A percentile compares a stretch with the other conserved stretches of the same genome.
Evolutionary conservation across 2,329 filamentous ascomycete species (phyloP).

Genomic region (Xylaria multiplex): DNA sequence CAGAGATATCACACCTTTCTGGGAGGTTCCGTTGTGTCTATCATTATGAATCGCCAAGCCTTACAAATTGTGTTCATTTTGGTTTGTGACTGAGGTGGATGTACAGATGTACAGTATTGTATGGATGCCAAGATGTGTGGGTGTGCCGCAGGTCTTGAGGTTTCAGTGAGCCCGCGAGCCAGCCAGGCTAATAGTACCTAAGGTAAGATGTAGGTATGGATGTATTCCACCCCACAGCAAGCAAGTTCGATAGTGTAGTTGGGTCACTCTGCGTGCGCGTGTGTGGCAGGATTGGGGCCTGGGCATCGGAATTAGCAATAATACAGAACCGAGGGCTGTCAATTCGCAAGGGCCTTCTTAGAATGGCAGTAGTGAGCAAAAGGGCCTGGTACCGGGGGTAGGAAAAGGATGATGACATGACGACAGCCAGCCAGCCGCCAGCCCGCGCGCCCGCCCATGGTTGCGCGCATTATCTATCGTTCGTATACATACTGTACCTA

Average conservation of each 20-base stretch:
- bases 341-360: slow-evolving; percentile 29
- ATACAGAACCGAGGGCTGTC: neutral
- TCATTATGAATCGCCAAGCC: slow-evolving; percentile 44
- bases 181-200: neutral
- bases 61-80: slow-evolving; percentile 40
- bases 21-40: slow-evolving; percentile 20
- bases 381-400: neutral
- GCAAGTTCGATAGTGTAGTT: slow-evolving; percentile 16
- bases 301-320: slow-evolving; percentile 21
- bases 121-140: slow-evolving; percentile 32
- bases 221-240: slow-evolving; percentile 21
- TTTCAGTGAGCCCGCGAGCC: slow-evolving; percentile 17
- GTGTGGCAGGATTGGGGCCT: slow-evolving; percentile 25
- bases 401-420: too few species aligned
- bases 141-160: slow-evolving; percentile 27
- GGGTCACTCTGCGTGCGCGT: slow-evolving; percentile 6
- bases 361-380: slow-evolving; percentile 20
- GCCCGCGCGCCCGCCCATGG: too few species aligned
- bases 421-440: too few species aligned
- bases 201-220: neutral
- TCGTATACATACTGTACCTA: slow-evolving; percentile 1
- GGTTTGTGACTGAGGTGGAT: slow-evolving; percentile 36
- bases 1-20: slow-evolving; percentile 31
- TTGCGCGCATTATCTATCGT: too few species aligned
- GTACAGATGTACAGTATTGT: slow-evolving; percentile 3